Conservation (phyloP, 2,329 filamentous ascomycete species). For the Tolypocladium amazonense region DNA sequence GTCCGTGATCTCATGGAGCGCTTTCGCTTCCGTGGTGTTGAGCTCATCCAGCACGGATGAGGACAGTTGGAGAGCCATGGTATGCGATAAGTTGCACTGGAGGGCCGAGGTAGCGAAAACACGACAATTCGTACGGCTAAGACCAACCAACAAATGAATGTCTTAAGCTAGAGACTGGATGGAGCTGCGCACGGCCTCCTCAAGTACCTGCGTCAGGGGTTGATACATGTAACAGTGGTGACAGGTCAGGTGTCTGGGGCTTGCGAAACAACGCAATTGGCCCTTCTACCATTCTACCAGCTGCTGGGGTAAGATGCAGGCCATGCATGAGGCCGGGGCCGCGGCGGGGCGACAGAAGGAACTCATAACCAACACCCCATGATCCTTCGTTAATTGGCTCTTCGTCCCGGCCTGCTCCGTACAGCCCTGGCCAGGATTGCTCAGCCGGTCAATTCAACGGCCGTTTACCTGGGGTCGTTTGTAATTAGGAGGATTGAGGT, state of each 20-base stretch:
- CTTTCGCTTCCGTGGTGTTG: constrained; percentile 30
- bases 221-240: background rate
- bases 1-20: constrained; percentile 42
- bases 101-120: background rate
- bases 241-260: background rate
- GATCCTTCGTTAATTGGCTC: too few relatives aligned
- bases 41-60: constrained; percentile 18
- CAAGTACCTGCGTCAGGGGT: background rate
- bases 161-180: background rate
- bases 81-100: background rate
- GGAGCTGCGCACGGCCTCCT: background rate
- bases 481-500: too few relatives aligned
- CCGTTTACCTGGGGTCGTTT: too few relatives aligned
- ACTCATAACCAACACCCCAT: background rate
- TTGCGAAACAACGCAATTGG: background rate
- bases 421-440: too few relatives aligned
- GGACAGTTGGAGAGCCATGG: background rate
- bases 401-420: too few relatives aligned
- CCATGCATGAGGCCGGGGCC: background rate
- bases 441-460: too few relatives aligned
- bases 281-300: background rate
- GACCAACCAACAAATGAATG: background rate
- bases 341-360: background rate
- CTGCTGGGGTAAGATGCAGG: background rate
- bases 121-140: background rate